Evolutionary conservation across 306 rosid species (phyloP), one percentile per base, ranked within the genome.

Genomic region (Abrus precatorius): DNA sequence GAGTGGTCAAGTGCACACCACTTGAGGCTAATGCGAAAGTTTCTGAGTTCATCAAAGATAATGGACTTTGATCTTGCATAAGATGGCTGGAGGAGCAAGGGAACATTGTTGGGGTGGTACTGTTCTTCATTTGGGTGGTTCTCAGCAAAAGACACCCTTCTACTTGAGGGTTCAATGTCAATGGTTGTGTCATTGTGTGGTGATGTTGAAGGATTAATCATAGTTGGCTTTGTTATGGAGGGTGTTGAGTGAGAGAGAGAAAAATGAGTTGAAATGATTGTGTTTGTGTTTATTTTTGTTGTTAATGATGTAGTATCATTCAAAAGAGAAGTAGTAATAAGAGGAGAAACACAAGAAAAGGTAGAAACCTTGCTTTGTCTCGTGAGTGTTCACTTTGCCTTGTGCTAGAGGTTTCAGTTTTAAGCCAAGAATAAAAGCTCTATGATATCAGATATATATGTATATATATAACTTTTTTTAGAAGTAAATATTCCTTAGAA

Each of bases 1-100:
- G 99, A 88, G 86, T 93, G 99, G 34, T 93, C 98, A 0, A 95
- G 93, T 8, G 97, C 96, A 65, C 92, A 93, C 96, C 99, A 95
- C 71, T 84, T 89, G 7, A 95, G 94, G 84, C 93, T 83, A 27
- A 87, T 76, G 3, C 91, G 84, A 64, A 91, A 91, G 74, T 86
- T 84, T 77, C 77, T 67, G 0, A 95, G 91, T 45, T 93, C 98
- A 36, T 95, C 96, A 12, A 10, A 80, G 69, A 69, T 83, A 3
- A 83, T 28, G 1, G 90, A 86, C 47, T 89, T 90, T 43, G 95
- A 86, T 84, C 91, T 82, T 1, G 85, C 80, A 55, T 89, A 83
- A 5, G 89, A 77, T 74, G 94, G 91, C 44, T 87, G 92, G 12
- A 78, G 84, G 20, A 95, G 95, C 57, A 95, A 72, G 20, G 98